Evolutionary conservation across 2,329 filamentous ascomycete species (phyloP).

Genomic region (Chaetomiaceae sp.): DNA sequence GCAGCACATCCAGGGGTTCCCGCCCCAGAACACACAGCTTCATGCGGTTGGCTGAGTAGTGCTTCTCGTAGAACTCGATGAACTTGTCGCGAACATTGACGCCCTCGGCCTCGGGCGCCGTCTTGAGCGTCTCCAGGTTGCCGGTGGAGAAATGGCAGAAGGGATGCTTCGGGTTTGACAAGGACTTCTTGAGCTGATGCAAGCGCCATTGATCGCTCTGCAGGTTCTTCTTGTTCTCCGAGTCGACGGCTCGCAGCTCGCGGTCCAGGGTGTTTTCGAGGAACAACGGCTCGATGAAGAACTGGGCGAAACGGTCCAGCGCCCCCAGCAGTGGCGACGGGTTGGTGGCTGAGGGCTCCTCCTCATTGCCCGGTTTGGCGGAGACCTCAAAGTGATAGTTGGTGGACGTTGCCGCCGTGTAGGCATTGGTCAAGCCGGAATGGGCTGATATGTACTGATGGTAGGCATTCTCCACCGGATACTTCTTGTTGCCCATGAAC

Average conservation of each 20-base stretch:
- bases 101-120: conserved; percentile 70
- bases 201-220: conserved; percentile 87
- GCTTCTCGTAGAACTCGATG: conserved; percentile 82
- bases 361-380: conserved; percentile 64
- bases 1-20: conserved; percentile 75
- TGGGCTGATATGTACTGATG: conserved; percentile 86
- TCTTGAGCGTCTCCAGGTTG: conserved; percentile 80
- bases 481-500: conserved; percentile 99
- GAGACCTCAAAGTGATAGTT: conserved; percentile 98
- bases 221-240: conserved; percentile 96
- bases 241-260: conserved; percentile 84
- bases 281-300: conserved; percentile 87
- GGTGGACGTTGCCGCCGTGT: conserved; percentile 87
- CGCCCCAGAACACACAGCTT: conserved; percentile 83
- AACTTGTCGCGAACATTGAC: conserved; percentile 87
- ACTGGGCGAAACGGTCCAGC: conserved; percentile 87
- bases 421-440: conserved; percentile 91
- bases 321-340: conserved; percentile 68
- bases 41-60: conserved; percentile 93
- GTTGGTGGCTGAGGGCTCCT: conserved; percentile 51
- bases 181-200: conserved; percentile 79
- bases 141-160: conserved; percentile 91
- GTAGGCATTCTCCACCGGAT: conserved; percentile 92
- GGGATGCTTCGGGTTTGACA: conserved; percentile 84
- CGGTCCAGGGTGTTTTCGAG: conserved; percentile 78